phyloP scores from a whole-genome alignment of 2,329 filamentous ascomycete species.

The Tolypocladium cylindrosporum region DNA sequence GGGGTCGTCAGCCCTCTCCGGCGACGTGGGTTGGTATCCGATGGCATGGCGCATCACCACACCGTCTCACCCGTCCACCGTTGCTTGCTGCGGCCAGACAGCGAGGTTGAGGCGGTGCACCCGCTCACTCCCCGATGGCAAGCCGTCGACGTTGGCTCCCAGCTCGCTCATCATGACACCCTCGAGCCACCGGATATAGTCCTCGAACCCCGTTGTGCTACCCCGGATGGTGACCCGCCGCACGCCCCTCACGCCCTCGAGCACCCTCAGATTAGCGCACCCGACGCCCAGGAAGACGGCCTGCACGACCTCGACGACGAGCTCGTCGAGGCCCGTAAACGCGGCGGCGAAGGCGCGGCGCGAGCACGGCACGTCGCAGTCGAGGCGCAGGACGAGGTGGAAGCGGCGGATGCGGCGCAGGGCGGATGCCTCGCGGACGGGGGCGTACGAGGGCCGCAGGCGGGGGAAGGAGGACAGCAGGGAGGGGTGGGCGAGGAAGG shows the following conservation, averaged over 20 bases:
- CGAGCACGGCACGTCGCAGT: slow-evolving; percentile 25
- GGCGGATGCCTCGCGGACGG: slow-evolving; percentile 17
- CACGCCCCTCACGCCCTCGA: slow-evolving; percentile 33
- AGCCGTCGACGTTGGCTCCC: slow-evolving; percentile 11
- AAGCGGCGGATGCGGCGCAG: slow-evolving; percentile 26
- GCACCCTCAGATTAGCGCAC: slow-evolving; percentile 25
- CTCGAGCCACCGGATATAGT: slow-evolving; percentile 31
- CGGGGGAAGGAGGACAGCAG: slow-evolving; percentile 30
- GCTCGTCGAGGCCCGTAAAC: slow-evolving; percentile 26
- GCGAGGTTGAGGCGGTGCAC: neutral
- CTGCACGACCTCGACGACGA: slow-evolving; percentile 29
- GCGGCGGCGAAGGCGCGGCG: slow-evolving; percentile 17
- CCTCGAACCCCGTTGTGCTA: slow-evolving; percentile 28
- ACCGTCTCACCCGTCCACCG: neutral
- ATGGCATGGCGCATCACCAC: neutral
- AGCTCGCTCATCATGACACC: slow-evolving; percentile 21
- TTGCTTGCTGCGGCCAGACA: neutral
- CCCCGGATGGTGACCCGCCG: slow-evolving; percentile 23
- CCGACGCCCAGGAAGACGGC: slow-evolving; percentile 26
- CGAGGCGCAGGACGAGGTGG: slow-evolving; percentile 29
- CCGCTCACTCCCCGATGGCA: slow-evolving; percentile 1
- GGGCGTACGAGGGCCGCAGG: slow-evolving; percentile 22
- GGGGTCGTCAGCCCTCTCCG: neutral
- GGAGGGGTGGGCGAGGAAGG: slow-evolving; percentile 30
- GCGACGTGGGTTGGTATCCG: neutral